A percentile compares a stretch with the other conserved stretches of the same genome.
phyloP scores from a whole-genome alignment of 2,329 filamentous ascomycete genomes.

The Beauveria rudraprayagi region DNA sequence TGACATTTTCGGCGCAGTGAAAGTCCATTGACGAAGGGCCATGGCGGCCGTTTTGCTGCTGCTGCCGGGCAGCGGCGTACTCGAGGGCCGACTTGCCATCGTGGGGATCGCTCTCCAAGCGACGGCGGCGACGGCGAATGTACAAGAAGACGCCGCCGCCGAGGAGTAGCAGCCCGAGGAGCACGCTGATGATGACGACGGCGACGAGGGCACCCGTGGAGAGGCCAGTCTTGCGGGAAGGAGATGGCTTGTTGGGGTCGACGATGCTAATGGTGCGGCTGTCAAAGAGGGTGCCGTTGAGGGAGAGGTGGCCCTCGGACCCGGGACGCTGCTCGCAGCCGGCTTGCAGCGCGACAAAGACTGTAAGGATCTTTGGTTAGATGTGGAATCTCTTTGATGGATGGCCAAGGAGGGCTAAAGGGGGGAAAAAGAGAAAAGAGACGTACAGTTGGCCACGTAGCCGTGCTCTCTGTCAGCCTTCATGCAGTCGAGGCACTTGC shows the following conservation, averaged over 20 bases:
- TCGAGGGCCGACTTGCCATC: slow-evolving; percentile 6
- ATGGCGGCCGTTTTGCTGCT: slow-evolving; percentile 5
- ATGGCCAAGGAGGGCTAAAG: not conserved
- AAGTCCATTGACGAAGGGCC: slow-evolving; percentile 38
- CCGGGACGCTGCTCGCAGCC: slow-evolving; percentile 41
- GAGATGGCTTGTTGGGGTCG: not conserved
- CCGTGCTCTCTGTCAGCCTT: slow-evolving; percentile 31
- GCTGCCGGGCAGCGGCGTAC: slow-evolving; percentile 11
- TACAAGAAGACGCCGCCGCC: slow-evolving; percentile 36
- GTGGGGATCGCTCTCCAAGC: not conserved
- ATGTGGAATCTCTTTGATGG: not conserved
- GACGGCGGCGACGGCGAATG: slow-evolving; percentile 37
- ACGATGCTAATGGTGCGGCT: not conserved
- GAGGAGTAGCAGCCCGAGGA: slow-evolving; percentile 24
- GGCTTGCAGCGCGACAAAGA: slow-evolving; percentile 42
- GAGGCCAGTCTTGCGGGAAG: not conserved
- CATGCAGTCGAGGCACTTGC: slow-evolving; percentile 39
- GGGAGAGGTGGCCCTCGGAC: slow-evolving; percentile 26
- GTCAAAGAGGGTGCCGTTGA: slow-evolving; percentile 40
- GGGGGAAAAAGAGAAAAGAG: not conserved
- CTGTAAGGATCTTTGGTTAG: slow-evolving; percentile 21
- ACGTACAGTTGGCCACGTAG: slow-evolving; percentile 43
- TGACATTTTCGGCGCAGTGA: slow-evolving; percentile 40
- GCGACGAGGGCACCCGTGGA: slow-evolving; percentile 26
- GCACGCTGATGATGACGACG: slow-evolving; percentile 37